Conservation (phyloP, 306 rosid species). For the Vigna hirtella region DNA sequence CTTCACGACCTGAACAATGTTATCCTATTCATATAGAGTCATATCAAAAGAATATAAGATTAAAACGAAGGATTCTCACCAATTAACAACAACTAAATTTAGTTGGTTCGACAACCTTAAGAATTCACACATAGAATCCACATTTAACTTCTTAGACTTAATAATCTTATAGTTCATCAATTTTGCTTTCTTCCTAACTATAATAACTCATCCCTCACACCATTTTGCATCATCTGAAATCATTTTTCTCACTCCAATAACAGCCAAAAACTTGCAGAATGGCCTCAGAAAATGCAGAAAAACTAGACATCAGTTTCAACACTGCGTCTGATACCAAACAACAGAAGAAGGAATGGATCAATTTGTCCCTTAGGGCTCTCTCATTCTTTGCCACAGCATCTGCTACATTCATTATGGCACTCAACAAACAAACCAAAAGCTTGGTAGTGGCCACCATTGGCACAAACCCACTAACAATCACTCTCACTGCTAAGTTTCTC, state of each 20-base stretch:
- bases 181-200: constrained; percentile 32
- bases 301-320: constrained; percentile 34
- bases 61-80: too few species aligned
- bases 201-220: constrained; percentile 28
- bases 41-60: too few species aligned
- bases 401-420: constrained; percentile 81
- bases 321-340: constrained; percentile 11
- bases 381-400: constrained; percentile 69
- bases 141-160: constrained; percentile 54
- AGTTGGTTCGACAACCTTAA: constrained; percentile 64
- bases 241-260: not conserved
- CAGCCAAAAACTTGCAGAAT: constrained; percentile 29
- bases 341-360: constrained; percentile 46
- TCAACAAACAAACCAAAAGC: constrained; percentile 69
- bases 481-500: constrained; percentile 66
- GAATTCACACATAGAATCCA: constrained; percentile 40
- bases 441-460: constrained; percentile 84
- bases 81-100: constrained; percentile 52
- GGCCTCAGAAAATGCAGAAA: constrained; percentile 60
- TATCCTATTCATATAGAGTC: too few species aligned
- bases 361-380: constrained; percentile 56
- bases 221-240: constrained; percentile 22
- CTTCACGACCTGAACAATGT: too few species aligned
- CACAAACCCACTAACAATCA: constrained; percentile 52
- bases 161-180: constrained; percentile 40